Base-by-base conservation (phyloP, 2,329 filamentous ascomycete species). In the Fusarium chuoi region DNA sequence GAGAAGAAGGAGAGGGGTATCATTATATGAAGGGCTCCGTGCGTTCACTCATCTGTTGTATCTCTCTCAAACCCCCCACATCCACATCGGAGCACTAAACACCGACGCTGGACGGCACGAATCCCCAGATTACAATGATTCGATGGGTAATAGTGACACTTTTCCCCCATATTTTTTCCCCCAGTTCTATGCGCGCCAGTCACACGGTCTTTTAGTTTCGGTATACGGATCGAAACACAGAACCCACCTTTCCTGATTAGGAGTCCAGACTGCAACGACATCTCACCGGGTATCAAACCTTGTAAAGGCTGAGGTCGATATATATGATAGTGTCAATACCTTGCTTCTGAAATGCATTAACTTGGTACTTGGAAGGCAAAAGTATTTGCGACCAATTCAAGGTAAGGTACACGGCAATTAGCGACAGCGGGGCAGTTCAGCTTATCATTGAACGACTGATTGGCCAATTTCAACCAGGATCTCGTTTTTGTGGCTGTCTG, bases 41-140 rank as follows among this genome's bases (percentile, higher is more conserved):
- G 24, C 51, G 15, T n/a, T 48, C 33, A 7, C 12, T 35, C 56
- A 49, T 28, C 17, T 58, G 30, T 18, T 55, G 15, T 54, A 28
- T 38, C 26, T 41, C 48, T 55, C 28, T n/a, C 30, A n/a, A 26
- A 45, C 54, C 59, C 66, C 67, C 67, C 67, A 49, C 67, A 70
- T 70, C 67, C 67, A 49, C 67, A 70, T 70, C 67, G 52, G 67
- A 67, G 45, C 45, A 70, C 45, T 42, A 26, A 59, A 22, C 22
- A 45, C 67, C 65, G 65, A 70, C n/a, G 20, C 22, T 63, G 44
- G 30, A 26, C 14, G n/a, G 36, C 24, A n/a, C 8, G 8, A 28
- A 51, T 28, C 33, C 58, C 41, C 18, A 24, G 36, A 30, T 56
- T 30, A 52, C 38, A 28, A 17, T 52, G 62, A 48, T 66, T 45